Percentiles rank a stretch among this genome's conserved stretches.
phyloP scores from a whole-genome alignment of 2,329 filamentous ascomycete species.

The Magnaporthiopsis poae region DNA sequence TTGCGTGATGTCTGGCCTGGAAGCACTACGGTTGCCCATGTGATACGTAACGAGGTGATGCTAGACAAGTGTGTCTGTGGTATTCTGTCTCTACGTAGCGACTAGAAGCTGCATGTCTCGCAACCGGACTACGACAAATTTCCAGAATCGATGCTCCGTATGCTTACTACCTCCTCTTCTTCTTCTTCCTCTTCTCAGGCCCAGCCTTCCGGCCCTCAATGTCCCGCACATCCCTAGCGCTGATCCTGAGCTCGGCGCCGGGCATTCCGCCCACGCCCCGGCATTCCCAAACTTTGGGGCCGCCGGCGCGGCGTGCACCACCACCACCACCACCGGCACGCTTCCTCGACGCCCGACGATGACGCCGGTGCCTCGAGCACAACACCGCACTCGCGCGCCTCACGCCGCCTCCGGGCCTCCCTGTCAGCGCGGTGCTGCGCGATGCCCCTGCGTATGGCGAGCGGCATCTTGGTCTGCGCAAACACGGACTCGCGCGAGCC shows the following conservation, averaged over 20 bases:
- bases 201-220: slow-evolving; percentile 48
- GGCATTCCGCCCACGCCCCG: slow-evolving; percentile 70
- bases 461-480: slow-evolving; percentile 78
- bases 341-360: slow-evolving; percentile 29
- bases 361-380: slow-evolving; percentile 56
- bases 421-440: slow-evolving; percentile 51
- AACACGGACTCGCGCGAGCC: slow-evolving; percentile 54
- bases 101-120: no score
- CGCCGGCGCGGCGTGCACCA: slow-evolving; percentile 22
- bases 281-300: slow-evolving; percentile 52
- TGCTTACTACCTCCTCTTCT: slow-evolving; percentile 27
- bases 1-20: no score
- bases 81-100: no score
- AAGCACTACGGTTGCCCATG: no score
- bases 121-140: no score
- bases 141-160: no score
- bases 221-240: slow-evolving; percentile 61
- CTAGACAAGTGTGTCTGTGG: no score
- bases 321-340: slow-evolving; percentile 24
- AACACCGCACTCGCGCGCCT: slow-evolving; percentile 84
- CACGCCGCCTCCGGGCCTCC: slow-evolving; percentile 62
- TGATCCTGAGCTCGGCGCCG: slow-evolving; percentile 70
- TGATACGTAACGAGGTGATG: no score
- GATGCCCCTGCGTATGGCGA: slow-evolving; percentile 80
- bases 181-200: slow-evolving; percentile 18